phyloP scores from a whole-genome alignment of 345 rosid genomes.

The Syzygium aromaticum region DNA sequence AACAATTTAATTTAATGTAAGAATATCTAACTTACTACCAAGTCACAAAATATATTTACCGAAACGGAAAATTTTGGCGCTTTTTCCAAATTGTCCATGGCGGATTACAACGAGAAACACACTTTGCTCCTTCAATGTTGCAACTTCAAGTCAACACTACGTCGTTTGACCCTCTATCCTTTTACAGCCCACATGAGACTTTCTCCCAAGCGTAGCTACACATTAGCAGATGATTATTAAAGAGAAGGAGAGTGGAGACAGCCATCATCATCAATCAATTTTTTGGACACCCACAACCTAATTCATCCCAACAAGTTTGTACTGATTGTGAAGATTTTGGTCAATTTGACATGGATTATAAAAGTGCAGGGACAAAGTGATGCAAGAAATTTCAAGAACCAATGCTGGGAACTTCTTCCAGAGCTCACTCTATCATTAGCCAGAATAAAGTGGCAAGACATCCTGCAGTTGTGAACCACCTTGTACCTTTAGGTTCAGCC shows the following conservation, averaged over 20 bases:
- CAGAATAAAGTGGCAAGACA: not conserved
- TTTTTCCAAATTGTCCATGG: not conserved
- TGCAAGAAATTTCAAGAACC: not conserved
- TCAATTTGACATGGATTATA: not conserved
- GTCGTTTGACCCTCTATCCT: not conserved
- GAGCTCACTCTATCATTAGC: not conserved
- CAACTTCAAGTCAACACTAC: not conserved
- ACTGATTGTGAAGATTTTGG: not conserved
- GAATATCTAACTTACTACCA: not conserved
- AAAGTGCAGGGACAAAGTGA: not conserved
- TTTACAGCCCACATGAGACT: not conserved
- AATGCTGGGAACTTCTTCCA: not conserved
- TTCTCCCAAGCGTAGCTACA: not conserved
- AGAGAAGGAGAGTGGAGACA: not conserved
- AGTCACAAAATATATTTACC: not conserved
- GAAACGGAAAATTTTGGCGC: not conserved
- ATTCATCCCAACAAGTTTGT: not conserved
- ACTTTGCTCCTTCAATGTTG: not conserved
- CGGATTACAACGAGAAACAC: not conserved
- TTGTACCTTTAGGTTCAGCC: not conserved
- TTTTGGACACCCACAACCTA: not conserved
- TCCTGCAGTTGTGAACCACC: not conserved
- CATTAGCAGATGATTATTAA: not conserved
- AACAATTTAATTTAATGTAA: not conserved
- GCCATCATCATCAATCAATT: not conserved